phyloP scores from a whole-genome alignment of 2,329 filamentous ascomycete genomes.

The Penicillium sp. region DNA sequence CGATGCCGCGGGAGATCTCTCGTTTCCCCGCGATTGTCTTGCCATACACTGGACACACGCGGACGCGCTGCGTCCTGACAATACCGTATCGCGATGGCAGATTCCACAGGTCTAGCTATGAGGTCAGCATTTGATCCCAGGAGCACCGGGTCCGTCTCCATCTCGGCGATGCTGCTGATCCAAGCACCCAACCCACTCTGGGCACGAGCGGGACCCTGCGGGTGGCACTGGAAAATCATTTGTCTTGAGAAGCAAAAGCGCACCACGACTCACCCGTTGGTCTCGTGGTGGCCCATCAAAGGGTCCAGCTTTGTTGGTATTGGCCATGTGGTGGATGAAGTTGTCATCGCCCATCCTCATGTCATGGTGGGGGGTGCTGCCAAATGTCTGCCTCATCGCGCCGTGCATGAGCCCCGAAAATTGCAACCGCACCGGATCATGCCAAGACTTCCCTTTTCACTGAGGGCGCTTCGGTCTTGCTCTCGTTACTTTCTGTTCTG shows the following conservation, averaged over 20 bases:
- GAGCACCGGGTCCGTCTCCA: neutral
- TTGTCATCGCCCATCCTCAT: slow-evolving; percentile 6
- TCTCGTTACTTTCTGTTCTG: neutral
- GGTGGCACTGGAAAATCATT: neutral
- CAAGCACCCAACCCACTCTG: neutral
- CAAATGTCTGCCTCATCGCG: slow-evolving; percentile 11
- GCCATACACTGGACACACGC: slow-evolving; percentile 71
- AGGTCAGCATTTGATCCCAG: slow-evolving; percentile 1
- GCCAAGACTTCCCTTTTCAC: slow-evolving; percentile 14
- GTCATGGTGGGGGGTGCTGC: slow-evolving; percentile 11
- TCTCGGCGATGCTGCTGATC: neutral
- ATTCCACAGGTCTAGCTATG: slow-evolving; percentile 70
- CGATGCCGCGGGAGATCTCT: slow-evolving; percentile 85
- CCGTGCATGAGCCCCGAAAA: slow-evolving; percentile 12
- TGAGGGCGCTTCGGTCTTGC: neutral
- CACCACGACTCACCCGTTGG: slow-evolving; percentile 9
- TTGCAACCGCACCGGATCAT: slow-evolving; percentile 11
- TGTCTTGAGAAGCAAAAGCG: neutral
- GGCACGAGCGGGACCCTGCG: neutral
- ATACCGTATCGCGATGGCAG: slow-evolving; percentile 83
- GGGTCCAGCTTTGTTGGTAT: neutral
- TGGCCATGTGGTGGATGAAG: slow-evolving; percentile 8
- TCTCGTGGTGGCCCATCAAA: slow-evolving; percentile 6
- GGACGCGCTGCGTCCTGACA: slow-evolving; percentile 76
- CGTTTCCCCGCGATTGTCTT: slow-evolving; percentile 83